A percentile compares a stretch with the other conserved stretches of the same genome.
Evolutionary conservation across 2,329 filamentous ascomycete species (phyloP).

Genomic region (Hymenotorrendiella dingleyae): DNA sequence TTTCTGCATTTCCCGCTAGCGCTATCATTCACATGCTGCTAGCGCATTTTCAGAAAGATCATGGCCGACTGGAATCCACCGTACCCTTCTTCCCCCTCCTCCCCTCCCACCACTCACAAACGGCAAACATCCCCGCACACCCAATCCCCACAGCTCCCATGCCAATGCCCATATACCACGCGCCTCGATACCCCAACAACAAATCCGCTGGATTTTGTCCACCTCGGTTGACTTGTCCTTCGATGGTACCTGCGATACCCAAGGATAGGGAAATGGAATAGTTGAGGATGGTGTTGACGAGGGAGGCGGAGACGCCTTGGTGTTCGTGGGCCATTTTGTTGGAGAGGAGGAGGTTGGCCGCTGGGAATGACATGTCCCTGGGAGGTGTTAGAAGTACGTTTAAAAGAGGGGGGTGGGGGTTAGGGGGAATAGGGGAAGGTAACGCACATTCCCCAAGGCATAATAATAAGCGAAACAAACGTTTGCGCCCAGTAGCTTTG

Average conservation of each 20-base stretch:
- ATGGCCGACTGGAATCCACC: too few relatives aligned
- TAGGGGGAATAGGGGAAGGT: not conserved
- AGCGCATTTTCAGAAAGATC: too few relatives aligned
- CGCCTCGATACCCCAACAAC: conserved; percentile 13
- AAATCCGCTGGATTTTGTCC: conserved; percentile 2
- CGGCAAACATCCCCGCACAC: conserved; percentile 1
- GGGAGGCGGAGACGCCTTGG: conserved; percentile 46
- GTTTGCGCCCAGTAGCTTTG: conserved; percentile 60
- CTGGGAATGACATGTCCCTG: conserved; percentile 57
- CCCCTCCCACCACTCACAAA: not conserved
- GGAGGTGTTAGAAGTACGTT: too few relatives aligned
- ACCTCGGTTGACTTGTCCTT: conserved; percentile 34
- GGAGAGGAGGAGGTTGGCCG: conserved; percentile 54
- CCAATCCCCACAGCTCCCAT: conserved; percentile 4
- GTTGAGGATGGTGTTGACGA: conserved; percentile 62
- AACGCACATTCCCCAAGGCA: conserved; percentile 50
- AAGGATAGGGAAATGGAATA: conserved; percentile 62
- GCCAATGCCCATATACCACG: conserved; percentile 15
- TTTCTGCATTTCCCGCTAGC: too few relatives aligned
- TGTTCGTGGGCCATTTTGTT: conserved; percentile 42
- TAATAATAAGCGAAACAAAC: conserved; percentile 52
- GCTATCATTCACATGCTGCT: too few relatives aligned
- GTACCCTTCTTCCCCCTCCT: too few relatives aligned
- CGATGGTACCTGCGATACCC: conserved; percentile 60
- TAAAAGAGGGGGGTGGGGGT: too few relatives aligned